Evolutionary conservation across 23 red algal species (phyloP), one percentile per base, ranked within the genome.

Genomic region (Agarophyton chilense): DNA sequence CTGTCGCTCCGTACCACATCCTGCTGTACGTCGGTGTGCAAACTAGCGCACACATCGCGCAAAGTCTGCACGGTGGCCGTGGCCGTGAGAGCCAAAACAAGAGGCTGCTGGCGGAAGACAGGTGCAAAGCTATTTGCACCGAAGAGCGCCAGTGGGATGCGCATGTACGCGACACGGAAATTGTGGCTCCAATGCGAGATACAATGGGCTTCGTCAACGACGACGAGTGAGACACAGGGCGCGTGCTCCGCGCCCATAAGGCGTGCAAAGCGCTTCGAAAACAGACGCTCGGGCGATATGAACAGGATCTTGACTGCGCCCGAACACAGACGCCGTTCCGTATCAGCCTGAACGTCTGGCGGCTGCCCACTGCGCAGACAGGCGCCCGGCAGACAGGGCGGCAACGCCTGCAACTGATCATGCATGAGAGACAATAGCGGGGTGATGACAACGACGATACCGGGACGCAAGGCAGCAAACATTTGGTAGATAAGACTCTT

Each of bases 141-240:
- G 54, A 70, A 81, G 25, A 98, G 82, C 58, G 77, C 81, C 13
- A 40, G 49, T 21, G 82, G 58, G 8, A 98, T 61, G 29, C 85
- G 85, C 47, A 93, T 75, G 43, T 89, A 93, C 22, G 91, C 55
- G 22, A 79, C 85, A 18, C 90, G 67, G 45, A 98, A 98, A 52
- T 90, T 72, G 25, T 79, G 90, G 31, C 79, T 60, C 90, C 82
- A 94, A 19, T 93, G 79, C 16, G 90, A 83, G 34, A 98, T 57
- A 42, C 89, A 90, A 72, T 98, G 95, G 12, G 90, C 95, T 54
- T 98, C 90, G 52, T 98, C 95, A 0, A 98, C 78, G 2, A 93
- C 95, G 2, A 98, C 40, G 17, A 93, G 84, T 29, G 90, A 91
- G 5, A 93, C 76, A 18, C 36, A 34, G 8, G 66, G 55, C 21